A percentile compares a stretch with the other conserved stretches of the same genome.
Evolutionary conservation across 345 rosid genomes (phyloP).

Genomic region (Balakata baccata): DNA sequence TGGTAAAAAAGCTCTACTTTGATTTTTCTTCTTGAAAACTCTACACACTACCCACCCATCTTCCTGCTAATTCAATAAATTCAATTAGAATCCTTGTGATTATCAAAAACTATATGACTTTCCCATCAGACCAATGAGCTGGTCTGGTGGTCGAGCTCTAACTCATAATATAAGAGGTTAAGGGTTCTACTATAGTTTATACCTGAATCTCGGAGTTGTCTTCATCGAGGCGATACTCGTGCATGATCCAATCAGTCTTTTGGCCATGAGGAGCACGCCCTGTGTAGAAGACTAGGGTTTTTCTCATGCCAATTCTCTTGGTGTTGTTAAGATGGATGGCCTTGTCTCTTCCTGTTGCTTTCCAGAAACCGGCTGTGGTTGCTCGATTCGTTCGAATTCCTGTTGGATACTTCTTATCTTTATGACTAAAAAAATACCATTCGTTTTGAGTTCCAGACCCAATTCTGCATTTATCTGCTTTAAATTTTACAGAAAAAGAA

Average conservation of each 20-base stretch:
- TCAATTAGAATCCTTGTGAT: neutral
- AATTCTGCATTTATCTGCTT: constrained; percentile 78
- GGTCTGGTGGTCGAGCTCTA: too few relatives aligned
- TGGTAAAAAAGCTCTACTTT: constrained; percentile 50
- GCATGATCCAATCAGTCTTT: constrained; percentile 99
- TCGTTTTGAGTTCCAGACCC: constrained; percentile 97
- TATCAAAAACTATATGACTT: too few relatives aligned
- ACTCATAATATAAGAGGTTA: too few relatives aligned
- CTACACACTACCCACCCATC: constrained; percentile 70
- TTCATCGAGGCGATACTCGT: constrained; percentile 88
- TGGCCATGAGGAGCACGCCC: constrained; percentile 99
- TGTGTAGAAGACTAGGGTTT: constrained; percentile 94
- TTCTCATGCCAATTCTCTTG: constrained; percentile 89
- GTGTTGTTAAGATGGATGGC: constrained; percentile 69
- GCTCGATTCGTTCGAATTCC: constrained; percentile 97
- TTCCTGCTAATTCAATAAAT: constrained; percentile 40
- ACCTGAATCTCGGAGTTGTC: constrained; percentile 70
- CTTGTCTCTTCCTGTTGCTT: constrained; percentile 99
- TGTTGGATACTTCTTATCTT: constrained; percentile 97
- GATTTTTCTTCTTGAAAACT: constrained; percentile 77
- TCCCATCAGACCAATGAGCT: too few relatives aligned
- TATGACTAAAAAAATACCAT: constrained; percentile 99
- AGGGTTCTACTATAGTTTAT: neutral
- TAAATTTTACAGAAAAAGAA: too few relatives aligned
- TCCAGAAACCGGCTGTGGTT: constrained; percentile 97